Conservation (phyloP, 1,284 basidiomycete species). For the Cutaneotrichosporon cutaneum region DNA sequence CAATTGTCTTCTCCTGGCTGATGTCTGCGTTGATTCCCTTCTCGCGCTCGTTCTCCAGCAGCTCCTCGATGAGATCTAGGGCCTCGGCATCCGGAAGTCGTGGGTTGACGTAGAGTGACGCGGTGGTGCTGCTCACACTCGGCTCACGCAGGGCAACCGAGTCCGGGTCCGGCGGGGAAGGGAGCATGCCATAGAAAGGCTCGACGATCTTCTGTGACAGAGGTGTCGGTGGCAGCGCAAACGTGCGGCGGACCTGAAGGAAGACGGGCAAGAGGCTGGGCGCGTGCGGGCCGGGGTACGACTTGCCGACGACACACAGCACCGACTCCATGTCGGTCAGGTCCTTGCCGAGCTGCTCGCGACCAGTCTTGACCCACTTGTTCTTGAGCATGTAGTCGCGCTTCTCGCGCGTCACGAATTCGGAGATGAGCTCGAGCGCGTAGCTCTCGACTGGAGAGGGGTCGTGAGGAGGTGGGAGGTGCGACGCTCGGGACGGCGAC, state of each 20-base stretch:
- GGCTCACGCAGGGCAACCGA: slow-evolving; percentile 43
- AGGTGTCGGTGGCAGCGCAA: slow-evolving; percentile 37
- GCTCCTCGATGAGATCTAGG: slow-evolving; percentile 42
- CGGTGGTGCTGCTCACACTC: slow-evolving; percentile 48
- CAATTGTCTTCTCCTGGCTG: slow-evolving; percentile 30
- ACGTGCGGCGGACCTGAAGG: slow-evolving; percentile 41
- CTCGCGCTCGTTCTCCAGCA: slow-evolving; percentile 49
- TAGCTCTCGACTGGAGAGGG: slow-evolving; percentile 39
- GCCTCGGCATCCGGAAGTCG: slow-evolving; percentile 41
- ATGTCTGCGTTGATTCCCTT: slow-evolving; percentile 47
- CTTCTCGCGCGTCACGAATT: slow-evolving; percentile 50
- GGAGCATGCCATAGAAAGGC: slow-evolving; percentile 38
- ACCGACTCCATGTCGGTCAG: slow-evolving; percentile 50
- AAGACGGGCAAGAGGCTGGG: slow-evolving; percentile 40
- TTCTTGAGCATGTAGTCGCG: slow-evolving; percentile 51
- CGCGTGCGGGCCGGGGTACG: slow-evolving; percentile 26
- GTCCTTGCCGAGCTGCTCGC: slow-evolving; percentile 47
- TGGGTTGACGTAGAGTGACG: slow-evolving; percentile 50
- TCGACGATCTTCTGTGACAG: slow-evolving; percentile 34
- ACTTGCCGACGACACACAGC: slow-evolving; percentile 33
- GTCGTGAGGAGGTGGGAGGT: slow-evolving; percentile 16
- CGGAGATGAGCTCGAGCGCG: slow-evolving; percentile 47
- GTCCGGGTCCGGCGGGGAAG: slow-evolving; percentile 46
- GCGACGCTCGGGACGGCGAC: not conserved
- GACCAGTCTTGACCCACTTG: slow-evolving; percentile 50